Conservation (phyloP, 495 filamentous ascomycete genomes). For the Hypoxylon crocopeplum region DNA sequence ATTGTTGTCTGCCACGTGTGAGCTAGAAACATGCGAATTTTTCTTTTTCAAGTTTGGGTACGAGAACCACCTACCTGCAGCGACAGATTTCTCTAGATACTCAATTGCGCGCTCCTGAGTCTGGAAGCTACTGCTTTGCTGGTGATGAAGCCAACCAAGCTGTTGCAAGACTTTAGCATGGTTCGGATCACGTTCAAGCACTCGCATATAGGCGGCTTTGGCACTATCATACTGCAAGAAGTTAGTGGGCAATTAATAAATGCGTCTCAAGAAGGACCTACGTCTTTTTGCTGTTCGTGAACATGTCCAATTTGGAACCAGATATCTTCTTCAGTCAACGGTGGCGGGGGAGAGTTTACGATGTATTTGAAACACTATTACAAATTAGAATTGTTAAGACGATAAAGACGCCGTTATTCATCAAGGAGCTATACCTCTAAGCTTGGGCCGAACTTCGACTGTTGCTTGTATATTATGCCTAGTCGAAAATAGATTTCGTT, state of each 20-base stretch:
- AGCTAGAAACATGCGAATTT: conserved; percentile 32
- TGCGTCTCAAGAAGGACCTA: conserved; percentile 59
- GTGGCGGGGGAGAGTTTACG: conserved; percentile 88
- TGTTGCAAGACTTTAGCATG: conserved; percentile 99
- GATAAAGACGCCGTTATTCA: too few species aligned
- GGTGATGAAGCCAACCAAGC: conserved; percentile 96
- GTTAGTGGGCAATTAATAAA: conserved; percentile 27
- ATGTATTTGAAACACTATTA: conserved; percentile 96
- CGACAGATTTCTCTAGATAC: conserved; percentile 96
- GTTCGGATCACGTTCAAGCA: conserved; percentile 92
- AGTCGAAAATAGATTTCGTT: conserved; percentile 99
- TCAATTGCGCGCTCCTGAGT: conserved; percentile 97
- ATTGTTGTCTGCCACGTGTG: conserved; percentile 73
- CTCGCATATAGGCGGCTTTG: conserved; percentile 88
- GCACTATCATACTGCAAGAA: conserved; percentile 81
- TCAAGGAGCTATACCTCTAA: conserved; percentile 75
- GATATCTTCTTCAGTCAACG: conserved; percentile 96
- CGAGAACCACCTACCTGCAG: conserved; percentile 72
- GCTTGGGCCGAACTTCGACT: conserved; percentile 91
- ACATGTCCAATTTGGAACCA: conserved; percentile 99
- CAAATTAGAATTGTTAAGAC: conserved; percentile 42
- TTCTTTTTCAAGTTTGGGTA: conserved; percentile 7
- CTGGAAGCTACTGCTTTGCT: conserved; percentile 85
- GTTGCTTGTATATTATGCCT: conserved; percentile 99
- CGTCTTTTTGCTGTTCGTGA: conserved; percentile 98